phyloP scores from a whole-genome alignment of 2,329 filamentous ascomycete genomes.

The Talaromyces sp. region DNA sequence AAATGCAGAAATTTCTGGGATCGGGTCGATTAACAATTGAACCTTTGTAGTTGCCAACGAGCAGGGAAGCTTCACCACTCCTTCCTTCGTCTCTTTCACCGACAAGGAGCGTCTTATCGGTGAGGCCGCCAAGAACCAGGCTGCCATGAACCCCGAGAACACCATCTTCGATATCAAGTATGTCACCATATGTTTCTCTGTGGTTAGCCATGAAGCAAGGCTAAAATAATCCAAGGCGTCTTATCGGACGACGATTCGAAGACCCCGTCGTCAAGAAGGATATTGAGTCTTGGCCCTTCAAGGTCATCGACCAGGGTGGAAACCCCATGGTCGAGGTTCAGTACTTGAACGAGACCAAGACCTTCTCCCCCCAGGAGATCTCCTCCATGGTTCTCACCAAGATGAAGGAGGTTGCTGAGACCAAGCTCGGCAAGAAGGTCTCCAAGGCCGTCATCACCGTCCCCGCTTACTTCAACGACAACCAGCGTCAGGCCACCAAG shows the following conservation, averaged over 20 bases:
- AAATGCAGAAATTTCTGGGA: slow-evolving; percentile 13
- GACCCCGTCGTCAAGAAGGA: slow-evolving; percentile 99
- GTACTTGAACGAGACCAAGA: slow-evolving; percentile 92
- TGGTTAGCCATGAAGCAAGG: neutral
- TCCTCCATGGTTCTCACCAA: slow-evolving; percentile 98
- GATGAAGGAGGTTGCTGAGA: slow-evolving; percentile 99
- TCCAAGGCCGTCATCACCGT: slow-evolving; percentile 99
- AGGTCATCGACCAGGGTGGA: slow-evolving; percentile 84
- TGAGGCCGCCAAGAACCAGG: slow-evolving; percentile 99
- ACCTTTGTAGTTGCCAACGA: slow-evolving; percentile 78
- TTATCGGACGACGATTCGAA: slow-evolving; percentile 93
- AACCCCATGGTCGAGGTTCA: slow-evolving; percentile 92
- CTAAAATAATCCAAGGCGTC: slow-evolving; percentile 61
- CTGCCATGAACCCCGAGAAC: slow-evolving; percentile 97
- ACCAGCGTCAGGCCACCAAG: slow-evolving; percentile 99
- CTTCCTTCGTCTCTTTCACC: slow-evolving; percentile 98
- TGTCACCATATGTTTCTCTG: slow-evolving; percentile 38
- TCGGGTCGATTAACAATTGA: slow-evolving; percentile 3
- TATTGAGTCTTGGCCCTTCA: slow-evolving; percentile 98
- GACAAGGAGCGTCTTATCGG: slow-evolving; percentile 98
- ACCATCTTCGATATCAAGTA: slow-evolving; percentile 99
- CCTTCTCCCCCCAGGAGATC: slow-evolving; percentile 97
- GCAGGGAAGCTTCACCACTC: slow-evolving; percentile 98
- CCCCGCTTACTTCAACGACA: slow-evolving; percentile 99
- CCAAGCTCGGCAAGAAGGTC: slow-evolving; percentile 97